These are phyloP conservation scores for Pleurotus eryngii DNA, from an alignment of 768 basidiomycete genomes.

Conservation along the genomic window DNA sequence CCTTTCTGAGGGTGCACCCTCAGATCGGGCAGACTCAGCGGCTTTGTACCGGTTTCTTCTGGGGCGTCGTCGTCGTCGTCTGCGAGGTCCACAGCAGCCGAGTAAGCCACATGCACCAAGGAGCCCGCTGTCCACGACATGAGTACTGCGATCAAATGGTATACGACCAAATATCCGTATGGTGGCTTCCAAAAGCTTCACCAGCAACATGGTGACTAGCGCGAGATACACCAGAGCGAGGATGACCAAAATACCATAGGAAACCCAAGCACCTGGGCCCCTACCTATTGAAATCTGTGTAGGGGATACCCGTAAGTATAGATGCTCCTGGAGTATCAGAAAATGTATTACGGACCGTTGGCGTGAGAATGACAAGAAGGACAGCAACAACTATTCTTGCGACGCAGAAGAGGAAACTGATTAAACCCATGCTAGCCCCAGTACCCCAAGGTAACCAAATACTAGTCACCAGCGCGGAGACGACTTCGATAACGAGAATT, in stretches of 20 bases:
- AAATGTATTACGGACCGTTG: constrained; percentile 57
- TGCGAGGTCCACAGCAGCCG: constrained; percentile 58
- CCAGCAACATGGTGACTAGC: constrained; percentile 75
- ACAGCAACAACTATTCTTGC: constrained; percentile 89
- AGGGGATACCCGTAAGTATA: neutral
- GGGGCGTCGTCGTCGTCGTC: constrained; percentile 28
- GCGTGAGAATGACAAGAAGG: constrained; percentile 84
- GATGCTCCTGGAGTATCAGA: no score
- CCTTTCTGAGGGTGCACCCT: constrained; percentile 31
- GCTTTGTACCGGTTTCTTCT: constrained; percentile 11
- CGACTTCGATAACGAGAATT: constrained; percentile 85
- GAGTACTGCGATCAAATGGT: constrained; percentile 81
- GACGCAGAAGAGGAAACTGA: constrained; percentile 91
- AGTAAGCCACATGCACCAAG: constrained; percentile 76
- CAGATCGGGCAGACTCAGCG: neutral
- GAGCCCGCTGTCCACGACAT: constrained; percentile 82
- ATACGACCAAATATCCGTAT: constrained; percentile 74
- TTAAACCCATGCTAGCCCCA: constrained; percentile 94
- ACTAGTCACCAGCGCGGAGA: constrained; percentile 82
- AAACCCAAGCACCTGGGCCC: constrained; percentile 87
- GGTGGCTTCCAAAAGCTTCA: constrained; percentile 83
- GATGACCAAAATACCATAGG: constrained; percentile 88
- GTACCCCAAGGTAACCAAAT: constrained; percentile 97
- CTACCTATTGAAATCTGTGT: constrained; percentile 77
- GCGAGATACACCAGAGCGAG: constrained; percentile 79